A percentile compares a stretch with the other conserved stretches of the same genome.
Conservation (phyloP, 805 yeast species). For the Saturnispora silvae region DNA sequence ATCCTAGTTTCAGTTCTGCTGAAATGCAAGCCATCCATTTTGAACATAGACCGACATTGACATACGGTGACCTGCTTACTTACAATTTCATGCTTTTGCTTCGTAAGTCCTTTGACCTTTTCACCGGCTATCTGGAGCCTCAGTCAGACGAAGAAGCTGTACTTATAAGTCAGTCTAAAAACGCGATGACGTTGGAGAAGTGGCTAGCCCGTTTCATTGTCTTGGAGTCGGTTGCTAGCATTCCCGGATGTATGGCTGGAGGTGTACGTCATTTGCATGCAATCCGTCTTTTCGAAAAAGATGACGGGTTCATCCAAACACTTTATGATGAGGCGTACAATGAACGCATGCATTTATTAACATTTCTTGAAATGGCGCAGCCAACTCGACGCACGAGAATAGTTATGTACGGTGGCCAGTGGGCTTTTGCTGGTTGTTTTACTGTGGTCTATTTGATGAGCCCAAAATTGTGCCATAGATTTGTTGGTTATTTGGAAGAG, state of each 20-base stretch:
- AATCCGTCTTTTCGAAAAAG: constrained; percentile 49
- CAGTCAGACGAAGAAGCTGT: constrained; percentile 24
- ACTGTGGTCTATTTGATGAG: constrained; percentile 46
- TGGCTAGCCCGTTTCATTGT: constrained; percentile 58
- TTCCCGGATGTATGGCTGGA: constrained; percentile 73
- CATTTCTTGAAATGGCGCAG: constrained; percentile 52
- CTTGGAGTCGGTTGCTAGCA: constrained; percentile 65
- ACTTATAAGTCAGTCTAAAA: constrained; percentile 22
- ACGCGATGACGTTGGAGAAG: constrained; percentile 47
- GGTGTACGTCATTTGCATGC: constrained; percentile 61
- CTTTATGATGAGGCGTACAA: constrained; percentile 67
- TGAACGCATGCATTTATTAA: constrained; percentile 66
- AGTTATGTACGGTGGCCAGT: constrained; percentile 54
- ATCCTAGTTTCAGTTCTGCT: constrained; percentile 29
- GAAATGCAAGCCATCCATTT: constrained; percentile 33
- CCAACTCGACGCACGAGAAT: constrained; percentile 49
- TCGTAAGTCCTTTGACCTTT: constrained; percentile 45
- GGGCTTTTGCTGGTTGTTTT: constrained; percentile 57
- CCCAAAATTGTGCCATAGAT: constrained; percentile 61
- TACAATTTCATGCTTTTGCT: constrained; percentile 33
- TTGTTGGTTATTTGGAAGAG: constrained; percentile 70
- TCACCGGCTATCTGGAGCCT: constrained; percentile 58
- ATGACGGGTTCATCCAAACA: constrained; percentile 68
- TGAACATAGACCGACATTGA: constrained; percentile 42
- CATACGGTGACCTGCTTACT: constrained; percentile 43